Percentiles rank a stretch among this genome's conserved stretches.
Evolutionary conservation across 1,139 yeast species (phyloP).

Genomic region (Candida frijolesensis): DNA sequence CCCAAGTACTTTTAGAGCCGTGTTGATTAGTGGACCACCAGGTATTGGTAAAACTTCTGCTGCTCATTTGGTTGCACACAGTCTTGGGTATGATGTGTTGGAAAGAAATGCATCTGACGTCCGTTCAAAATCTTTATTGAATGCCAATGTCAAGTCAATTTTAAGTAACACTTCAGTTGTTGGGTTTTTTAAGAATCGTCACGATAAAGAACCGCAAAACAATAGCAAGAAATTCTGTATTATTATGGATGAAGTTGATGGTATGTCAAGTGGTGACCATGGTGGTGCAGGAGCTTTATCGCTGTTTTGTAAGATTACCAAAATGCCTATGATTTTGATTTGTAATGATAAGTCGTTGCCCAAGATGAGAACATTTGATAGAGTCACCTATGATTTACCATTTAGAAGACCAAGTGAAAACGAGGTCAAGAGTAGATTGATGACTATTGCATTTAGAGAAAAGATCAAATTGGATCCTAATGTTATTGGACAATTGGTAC

Average conservation of each 20-base stretch:
- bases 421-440: constrained; percentile 78
- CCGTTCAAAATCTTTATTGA: constrained; percentile 76
- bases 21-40: constrained; percentile 82
- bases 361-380: constrained; percentile 94
- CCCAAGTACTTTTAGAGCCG: constrained; percentile 72
- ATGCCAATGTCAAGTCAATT: constrained; percentile 67
- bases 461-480: constrained; percentile 77
- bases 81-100: constrained; percentile 68
- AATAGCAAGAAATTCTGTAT: constrained; percentile 64
- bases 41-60: constrained; percentile 85
- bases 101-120: constrained; percentile 90
- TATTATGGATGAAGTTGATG: constrained; percentile 99
- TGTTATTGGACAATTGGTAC: constrained; percentile 81
- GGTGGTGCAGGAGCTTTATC: constrained; percentile 98
- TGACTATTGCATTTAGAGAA: constrained; percentile 91
- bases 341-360: constrained; percentile 93
- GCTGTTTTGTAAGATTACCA: constrained; percentile 78
- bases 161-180: constrained; percentile 81
- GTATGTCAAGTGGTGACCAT: constrained; percentile 98
- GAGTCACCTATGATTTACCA: constrained; percentile 77
- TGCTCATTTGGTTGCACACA: constrained; percentile 71
- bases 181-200: constrained; percentile 64
- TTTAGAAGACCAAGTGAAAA: constrained; percentile 87
- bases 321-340: constrained; percentile 87
- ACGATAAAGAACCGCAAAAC: constrained; percentile 24